These are phyloP conservation scores for Picea abies DNA, from an alignment of 83 land plant genomes.

Conservation along the genomic window DNA sequence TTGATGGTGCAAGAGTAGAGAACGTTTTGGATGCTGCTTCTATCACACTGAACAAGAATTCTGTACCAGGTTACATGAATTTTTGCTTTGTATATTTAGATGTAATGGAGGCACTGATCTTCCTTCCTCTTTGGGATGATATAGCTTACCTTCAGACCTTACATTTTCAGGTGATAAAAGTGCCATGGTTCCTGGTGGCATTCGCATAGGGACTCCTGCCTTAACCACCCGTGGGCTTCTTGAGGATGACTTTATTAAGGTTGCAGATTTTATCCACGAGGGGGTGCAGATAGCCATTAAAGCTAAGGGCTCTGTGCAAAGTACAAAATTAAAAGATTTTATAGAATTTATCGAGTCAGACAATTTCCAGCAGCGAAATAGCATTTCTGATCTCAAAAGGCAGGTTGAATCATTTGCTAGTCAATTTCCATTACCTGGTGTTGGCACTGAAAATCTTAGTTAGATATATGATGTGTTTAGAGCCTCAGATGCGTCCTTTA, in stretches of 20 bases:
- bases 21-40: constrained; percentile 86
- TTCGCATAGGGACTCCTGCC: constrained; percentile 93
- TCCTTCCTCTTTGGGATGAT: not conserved
- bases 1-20: constrained; percentile 94
- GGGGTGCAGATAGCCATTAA: constrained; percentile 75
- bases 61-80: constrained; percentile 78
- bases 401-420: constrained; percentile 52
- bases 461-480: too few species aligned
- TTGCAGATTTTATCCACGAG: constrained; percentile 89
- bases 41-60: constrained; percentile 92
- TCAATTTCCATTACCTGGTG: constrained; percentile 61
- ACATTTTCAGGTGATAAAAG: constrained; percentile 83
- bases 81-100: not conserved
- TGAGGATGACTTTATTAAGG: constrained; percentile 63
- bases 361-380: constrained; percentile 33
- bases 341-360: constrained; percentile 40
- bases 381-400: constrained; percentile 36
- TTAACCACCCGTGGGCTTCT: constrained; percentile 86
- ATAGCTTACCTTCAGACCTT: not conserved
- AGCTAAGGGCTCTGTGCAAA: constrained; percentile 42
- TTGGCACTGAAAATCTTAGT: too few species aligned
- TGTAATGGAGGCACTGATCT: not conserved
- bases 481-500: too few species aligned
- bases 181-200: constrained; percentile 91
- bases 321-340: constrained; percentile 69